Evolutionary conservation across 768 basidiomycete genomes (phyloP).

Genomic region (Leccinum variicolor): DNA sequence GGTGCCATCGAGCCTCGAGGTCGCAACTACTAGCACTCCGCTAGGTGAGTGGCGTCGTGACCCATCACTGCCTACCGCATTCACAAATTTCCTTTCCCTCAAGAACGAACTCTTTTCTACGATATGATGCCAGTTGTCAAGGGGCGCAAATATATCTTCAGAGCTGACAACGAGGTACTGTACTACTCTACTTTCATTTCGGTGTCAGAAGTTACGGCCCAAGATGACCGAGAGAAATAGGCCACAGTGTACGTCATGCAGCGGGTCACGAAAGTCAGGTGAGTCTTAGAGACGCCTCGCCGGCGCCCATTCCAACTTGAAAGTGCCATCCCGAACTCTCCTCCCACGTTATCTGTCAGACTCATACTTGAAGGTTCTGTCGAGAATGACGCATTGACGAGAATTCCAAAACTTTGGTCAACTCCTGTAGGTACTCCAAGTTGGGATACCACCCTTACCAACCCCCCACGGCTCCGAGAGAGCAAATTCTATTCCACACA

Average conservation of each 20-base stretch:
- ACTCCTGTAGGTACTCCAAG: not conserved
- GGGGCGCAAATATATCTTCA: not conserved
- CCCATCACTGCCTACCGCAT: not conserved
- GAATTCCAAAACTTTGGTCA: not conserved
- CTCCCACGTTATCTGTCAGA: not conserved
- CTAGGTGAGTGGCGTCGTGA: not conserved
- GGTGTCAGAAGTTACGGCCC: not conserved
- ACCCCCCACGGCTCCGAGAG: too few relatives aligned
- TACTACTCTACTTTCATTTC: not conserved
- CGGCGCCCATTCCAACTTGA: not conserved
- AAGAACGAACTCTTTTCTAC: not conserved
- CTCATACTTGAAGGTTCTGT: slow-evolving; percentile 4
- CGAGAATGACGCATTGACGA: not conserved
- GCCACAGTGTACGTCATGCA: not conserved
- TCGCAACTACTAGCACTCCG: not conserved
- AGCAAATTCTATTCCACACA: not conserved
- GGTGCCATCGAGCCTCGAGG: not conserved
- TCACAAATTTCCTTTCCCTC: not conserved
- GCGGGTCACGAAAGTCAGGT: not conserved
- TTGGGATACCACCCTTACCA: not conserved
- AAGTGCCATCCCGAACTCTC: not conserved
- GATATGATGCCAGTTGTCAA: not conserved
- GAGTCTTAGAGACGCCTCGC: not conserved
- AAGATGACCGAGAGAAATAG: slow-evolving; percentile 1
- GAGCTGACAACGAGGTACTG: not conserved